A percentile compares a stretch with the other conserved stretches of the same genome.
phyloP scores from a whole-genome alignment of 1,284 basidiomycete genomes.

The Ganoderma sinense region DNA sequence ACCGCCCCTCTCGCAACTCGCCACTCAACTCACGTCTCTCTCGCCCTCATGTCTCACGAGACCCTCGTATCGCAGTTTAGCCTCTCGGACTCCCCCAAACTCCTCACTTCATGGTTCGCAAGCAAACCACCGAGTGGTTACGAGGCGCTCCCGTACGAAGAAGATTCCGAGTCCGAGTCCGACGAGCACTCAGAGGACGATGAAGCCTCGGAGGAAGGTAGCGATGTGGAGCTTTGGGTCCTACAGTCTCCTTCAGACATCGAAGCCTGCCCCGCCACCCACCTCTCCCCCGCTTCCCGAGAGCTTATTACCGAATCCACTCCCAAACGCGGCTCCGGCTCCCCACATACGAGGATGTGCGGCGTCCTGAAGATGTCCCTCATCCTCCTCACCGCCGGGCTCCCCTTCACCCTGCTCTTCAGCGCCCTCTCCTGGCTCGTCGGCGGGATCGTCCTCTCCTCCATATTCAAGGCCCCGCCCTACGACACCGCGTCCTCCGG shows the following conservation, averaged over 20 bases:
- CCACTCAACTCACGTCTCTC: neutral
- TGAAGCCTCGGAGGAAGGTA: neutral
- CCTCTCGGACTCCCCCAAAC: neutral
- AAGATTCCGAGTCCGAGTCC: no score
- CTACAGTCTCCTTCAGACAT: neutral
- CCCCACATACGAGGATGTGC: neutral
- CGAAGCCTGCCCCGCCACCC: neutral
- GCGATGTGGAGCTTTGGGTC: neutral
- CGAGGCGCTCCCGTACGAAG: neutral
- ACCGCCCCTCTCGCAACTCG: neutral
- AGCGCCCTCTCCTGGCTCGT: neutral
- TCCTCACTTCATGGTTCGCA: neutral
- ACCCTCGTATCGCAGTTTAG: neutral
- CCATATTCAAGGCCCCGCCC: neutral
- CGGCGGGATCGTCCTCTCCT: neutral
- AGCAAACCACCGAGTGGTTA: neutral
- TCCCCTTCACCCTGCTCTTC: neutral
- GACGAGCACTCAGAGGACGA: neutral
- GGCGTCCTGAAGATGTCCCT: neutral
- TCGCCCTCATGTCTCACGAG: neutral
- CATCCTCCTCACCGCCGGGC: neutral
- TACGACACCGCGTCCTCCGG: neutral
- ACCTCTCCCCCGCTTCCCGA: neutral
- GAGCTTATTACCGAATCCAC: neutral
- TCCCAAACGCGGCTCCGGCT: neutral